These are phyloP conservation scores for Coemansia guatemalensis DNA, from an alignment of 192 early-diverging fungal genomes.

Conservation along the genomic window DNA sequence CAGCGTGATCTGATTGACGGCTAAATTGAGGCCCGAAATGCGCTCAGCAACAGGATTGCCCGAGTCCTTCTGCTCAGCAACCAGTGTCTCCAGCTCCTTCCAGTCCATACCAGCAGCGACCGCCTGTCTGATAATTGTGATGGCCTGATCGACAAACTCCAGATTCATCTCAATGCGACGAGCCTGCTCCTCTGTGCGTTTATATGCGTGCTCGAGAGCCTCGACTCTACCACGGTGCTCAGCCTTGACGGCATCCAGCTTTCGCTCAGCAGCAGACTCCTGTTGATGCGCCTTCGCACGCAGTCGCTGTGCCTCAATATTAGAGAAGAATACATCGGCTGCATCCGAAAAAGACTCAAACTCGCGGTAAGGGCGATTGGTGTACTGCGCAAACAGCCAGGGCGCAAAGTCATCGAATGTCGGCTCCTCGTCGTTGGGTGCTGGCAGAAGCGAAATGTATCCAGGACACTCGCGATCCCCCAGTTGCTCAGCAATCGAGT, in stretches of 20 bases:
- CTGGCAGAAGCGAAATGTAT: slow-evolving; percentile 29
- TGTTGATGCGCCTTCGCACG: slow-evolving; percentile 67
- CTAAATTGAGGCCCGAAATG: slow-evolving; percentile 74
- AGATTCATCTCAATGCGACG: slow-evolving; percentile 83
- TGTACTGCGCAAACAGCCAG: slow-evolving; percentile 66
- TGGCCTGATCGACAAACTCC: slow-evolving; percentile 82
- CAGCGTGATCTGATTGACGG: slow-evolving; percentile 77
- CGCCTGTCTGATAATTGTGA: slow-evolving; percentile 83
- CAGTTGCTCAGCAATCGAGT: slow-evolving; percentile 62
- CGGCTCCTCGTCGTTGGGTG: slow-evolving; percentile 10
- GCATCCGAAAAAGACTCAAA: slow-evolving; percentile 78
- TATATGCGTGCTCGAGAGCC: slow-evolving; percentile 72
- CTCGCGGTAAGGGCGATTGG: slow-evolving; percentile 53
- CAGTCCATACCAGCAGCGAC: slow-evolving; percentile 95
- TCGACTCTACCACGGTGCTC: slow-evolving; percentile 78
- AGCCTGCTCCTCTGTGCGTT: slow-evolving; percentile 71
- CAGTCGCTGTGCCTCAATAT: slow-evolving; percentile 83
- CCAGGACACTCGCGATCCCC: slow-evolving; percentile 44
- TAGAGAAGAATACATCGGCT: slow-evolving; percentile 92
- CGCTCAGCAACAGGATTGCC: slow-evolving; percentile 80
- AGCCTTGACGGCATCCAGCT: slow-evolving; percentile 77
- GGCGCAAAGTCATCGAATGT: slow-evolving; percentile 70
- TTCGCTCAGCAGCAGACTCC: slow-evolving; percentile 75
- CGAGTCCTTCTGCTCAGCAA: slow-evolving; percentile 74
- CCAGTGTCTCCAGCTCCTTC: slow-evolving; percentile 87